These are phyloP conservation scores for Fusarium pseudograminearum DNA, from an alignment of 2,329 filamentous ascomycete species.

Conservation along the genomic window DNA sequence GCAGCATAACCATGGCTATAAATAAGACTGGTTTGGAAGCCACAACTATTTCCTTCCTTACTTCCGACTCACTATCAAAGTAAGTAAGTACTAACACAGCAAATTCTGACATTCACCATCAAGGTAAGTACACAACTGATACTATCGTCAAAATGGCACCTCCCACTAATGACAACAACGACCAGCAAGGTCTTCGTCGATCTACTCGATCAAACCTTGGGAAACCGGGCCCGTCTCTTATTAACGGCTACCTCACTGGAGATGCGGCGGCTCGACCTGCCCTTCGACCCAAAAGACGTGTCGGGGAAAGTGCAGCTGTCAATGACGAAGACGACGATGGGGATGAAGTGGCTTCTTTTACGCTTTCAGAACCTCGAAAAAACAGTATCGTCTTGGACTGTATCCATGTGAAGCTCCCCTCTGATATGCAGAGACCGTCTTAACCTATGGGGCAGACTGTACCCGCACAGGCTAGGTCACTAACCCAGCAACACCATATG, in stretches of 20 bases:
- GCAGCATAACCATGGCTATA: background rate
- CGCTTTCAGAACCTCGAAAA: too few relatives aligned
- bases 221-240: background rate
- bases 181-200: constrained; percentile 3
- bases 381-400: background rate
- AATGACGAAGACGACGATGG: background rate
- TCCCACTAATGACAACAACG: background rate
- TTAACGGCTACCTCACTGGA: background rate
- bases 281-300: background rate
- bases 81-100: background rate
- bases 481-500: background rate
- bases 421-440: background rate
- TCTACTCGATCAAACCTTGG: constrained; percentile 16
- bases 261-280: constrained; percentile 1
- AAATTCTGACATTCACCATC: background rate
- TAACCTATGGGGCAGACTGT: background rate
- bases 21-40: background rate
- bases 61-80: background rate
- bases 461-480: background rate
- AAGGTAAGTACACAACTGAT: background rate
- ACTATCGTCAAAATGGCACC: constrained; percentile 4
- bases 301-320: background rate
- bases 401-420: background rate
- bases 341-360: background rate
- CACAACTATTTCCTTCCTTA: background rate